These are phyloP conservation scores for Colletotrichum coccodes DNA, from an alignment of 2,329 filamentous ascomycete species.

Conservation along the genomic window DNA sequence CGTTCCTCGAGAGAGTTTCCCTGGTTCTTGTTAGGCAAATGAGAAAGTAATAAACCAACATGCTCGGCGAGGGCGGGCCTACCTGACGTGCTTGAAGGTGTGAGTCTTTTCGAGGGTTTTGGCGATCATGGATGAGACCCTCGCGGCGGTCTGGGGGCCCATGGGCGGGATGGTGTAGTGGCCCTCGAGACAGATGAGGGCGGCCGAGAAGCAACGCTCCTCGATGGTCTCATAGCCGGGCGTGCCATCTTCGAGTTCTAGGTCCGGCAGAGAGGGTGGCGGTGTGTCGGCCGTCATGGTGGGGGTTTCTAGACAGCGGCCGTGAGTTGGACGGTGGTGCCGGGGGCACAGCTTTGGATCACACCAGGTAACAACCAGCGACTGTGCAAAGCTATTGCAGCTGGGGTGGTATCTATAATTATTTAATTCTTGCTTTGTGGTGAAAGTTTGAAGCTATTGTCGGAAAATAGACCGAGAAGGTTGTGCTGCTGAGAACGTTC, in stretches of 20 bases:
- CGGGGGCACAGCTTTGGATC: not conserved
- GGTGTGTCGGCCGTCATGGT: constrained; percentile 31
- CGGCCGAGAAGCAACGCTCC: constrained; percentile 70
- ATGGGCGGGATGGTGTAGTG: constrained; percentile 69
- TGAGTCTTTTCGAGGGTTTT: constrained; percentile 73
- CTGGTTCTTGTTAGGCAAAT: constrained; percentile 45
- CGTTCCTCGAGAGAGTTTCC: constrained; percentile 69
- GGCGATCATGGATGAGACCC: constrained; percentile 66
- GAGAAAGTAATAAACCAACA: not conserved
- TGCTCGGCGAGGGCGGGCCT: constrained; percentile 34
- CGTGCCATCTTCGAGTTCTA: constrained; percentile 38
- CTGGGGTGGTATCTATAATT: not conserved
- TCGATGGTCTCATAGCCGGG: constrained; percentile 63
- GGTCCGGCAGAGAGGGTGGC: constrained; percentile 26
- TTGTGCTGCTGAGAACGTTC: not conserved
- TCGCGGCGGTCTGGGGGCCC: constrained; percentile 64
- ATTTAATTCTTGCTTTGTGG: not conserved
- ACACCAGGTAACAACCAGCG: not conserved
- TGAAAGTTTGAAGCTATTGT: not conserved
- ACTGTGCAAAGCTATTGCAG: not conserved
- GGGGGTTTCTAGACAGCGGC: not conserved
- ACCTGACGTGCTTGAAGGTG: constrained; percentile 69
- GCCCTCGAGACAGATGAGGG: constrained; percentile 69
- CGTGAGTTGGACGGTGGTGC: not conserved
- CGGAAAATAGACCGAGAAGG: not conserved